Conservation (phyloP, 1,284 basidiomycete species). For the Athelia sp. region DNA sequence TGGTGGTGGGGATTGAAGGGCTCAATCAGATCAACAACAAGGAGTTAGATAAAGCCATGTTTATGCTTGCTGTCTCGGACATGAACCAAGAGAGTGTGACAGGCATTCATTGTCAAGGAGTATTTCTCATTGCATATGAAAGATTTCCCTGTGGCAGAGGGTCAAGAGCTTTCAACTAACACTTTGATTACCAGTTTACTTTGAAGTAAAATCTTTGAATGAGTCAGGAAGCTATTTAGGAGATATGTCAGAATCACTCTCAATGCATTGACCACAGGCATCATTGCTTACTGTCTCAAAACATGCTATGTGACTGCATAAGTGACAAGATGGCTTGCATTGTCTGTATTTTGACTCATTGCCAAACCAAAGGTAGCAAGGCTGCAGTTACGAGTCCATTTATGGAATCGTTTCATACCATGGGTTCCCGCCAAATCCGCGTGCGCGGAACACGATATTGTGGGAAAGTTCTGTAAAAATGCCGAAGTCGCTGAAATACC, state of each 20-base stretch:
- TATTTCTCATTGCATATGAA: conserved; percentile 14
- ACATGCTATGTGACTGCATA: conserved; percentile 29
- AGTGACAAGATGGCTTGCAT: conserved; percentile 11
- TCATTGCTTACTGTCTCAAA: conserved; percentile 9
- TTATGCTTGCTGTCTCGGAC: too few relatives aligned
- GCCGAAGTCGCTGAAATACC: too few relatives aligned
- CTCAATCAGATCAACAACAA: too few relatives aligned
- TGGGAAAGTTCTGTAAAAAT: too few relatives aligned
- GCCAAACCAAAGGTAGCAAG: conserved; percentile 29
- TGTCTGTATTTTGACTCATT: conserved; percentile 31
- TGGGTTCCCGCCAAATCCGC: too few relatives aligned
- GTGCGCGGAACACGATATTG: too few relatives aligned
- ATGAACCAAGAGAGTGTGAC: too few relatives aligned
- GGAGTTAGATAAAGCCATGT: too few relatives aligned
- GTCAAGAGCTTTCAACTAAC: conserved; percentile 7
- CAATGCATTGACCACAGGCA: not conserved
- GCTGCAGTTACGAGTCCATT: too few relatives aligned
- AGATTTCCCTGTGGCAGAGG: conserved; percentile 16
- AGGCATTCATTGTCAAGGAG: conserved; percentile 16
- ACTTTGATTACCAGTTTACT: not conserved
- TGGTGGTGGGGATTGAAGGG: too few relatives aligned
- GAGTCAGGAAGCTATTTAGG: conserved; percentile 1
- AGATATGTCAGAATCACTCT: not conserved
- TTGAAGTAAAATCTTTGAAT: conserved; percentile 1
- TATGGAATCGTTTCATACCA: too few relatives aligned